Base-by-base conservation (phyloP, 2,329 filamentous ascomycete species). In the Coniochaeta hoffmannii region DNA sequence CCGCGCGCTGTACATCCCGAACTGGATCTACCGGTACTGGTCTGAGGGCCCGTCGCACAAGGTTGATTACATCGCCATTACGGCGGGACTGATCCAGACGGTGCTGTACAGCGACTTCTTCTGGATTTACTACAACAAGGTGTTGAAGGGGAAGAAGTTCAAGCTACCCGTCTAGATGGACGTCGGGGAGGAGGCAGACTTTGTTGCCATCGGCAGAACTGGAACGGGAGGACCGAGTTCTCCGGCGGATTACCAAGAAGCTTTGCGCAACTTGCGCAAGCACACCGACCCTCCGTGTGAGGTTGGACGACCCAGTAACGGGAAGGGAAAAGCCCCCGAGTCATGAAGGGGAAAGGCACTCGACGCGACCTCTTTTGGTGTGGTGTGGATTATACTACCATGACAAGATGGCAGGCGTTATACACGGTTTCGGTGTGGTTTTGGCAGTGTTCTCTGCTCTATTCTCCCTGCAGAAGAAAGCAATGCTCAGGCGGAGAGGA, bases 111-210 rank as follows among this genome's bases (percentile, higher is more conserved):
- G 90, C 60, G 94, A 99, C 76, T 99, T 99, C 78, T 99, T 99
- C 82, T 99, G 92, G 81, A 93, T 99, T 67, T 99, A 99, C 78
- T 99, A 97, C 76, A 96, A 88, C 58, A 97, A 97, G 85, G 87
- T 93, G 50, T 76, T 92, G 74, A 90, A 92, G 77, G 89, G 89
- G 64, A 89, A 90, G 79, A 92, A 90, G 77, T 93, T 93, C 72
- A 89, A 90, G 72, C 78, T 93, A 57, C 89, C 89, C 1, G 89
- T 93, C 62, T 93, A 83, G 26, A 12, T 8, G 30, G 41, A 12
- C n/a, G 22, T 28, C 4, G 41, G 11, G 41, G 11, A 15, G 24
- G 41, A n/a, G 19, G n/a, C n/a, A n/a, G n/a, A n/a, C n/a, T n/a
- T n/a, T n/a, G n/a, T n/a, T n/a, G n/a, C n/a, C n/a, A n/a, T 41